A percentile compares a stretch with the other conserved stretches of the same genome.
Conservation (phyloP, 768 basidiomycete genomes). For the Auriscalpium vulgare region DNA sequence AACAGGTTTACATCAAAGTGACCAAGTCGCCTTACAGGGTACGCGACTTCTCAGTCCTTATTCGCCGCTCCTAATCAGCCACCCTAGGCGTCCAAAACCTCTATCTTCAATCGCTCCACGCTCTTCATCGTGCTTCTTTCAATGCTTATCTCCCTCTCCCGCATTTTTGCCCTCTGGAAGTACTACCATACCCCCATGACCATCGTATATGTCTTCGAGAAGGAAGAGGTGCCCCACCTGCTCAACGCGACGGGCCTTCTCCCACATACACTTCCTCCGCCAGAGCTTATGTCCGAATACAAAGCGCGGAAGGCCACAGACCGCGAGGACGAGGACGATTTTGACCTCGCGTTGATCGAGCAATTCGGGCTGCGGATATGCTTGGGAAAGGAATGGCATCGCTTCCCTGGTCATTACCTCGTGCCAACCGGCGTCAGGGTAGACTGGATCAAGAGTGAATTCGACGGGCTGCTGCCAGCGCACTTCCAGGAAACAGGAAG, state of each 20-base stretch:
- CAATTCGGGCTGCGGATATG: constrained; percentile 73
- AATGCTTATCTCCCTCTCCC: constrained; percentile 64
- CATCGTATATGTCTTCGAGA: constrained; percentile 63
- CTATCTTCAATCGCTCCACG: constrained; percentile 72
- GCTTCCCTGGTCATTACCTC: constrained; percentile 87
- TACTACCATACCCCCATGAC: constrained; percentile 91
- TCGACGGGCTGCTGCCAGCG: constrained; percentile 80
- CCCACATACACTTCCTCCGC: constrained; percentile 32
- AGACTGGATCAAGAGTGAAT: constrained; percentile 89
- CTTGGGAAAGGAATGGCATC: constrained; percentile 91
- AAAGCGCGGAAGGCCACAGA: constrained; percentile 22
- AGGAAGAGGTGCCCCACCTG: constrained; percentile 70
- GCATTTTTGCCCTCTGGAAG: constrained; percentile 72
- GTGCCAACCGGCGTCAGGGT: constrained; percentile 77
- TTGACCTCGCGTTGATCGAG: constrained; percentile 63
- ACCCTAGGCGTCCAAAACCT: constrained; percentile 63
- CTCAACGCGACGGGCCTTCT: constrained; percentile 67
- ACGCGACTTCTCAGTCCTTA: constrained; percentile 20
- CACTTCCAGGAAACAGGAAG: constrained; percentile 50
- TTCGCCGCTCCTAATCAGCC: not conserved
- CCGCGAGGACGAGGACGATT: constrained; percentile 33
- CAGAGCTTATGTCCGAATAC: constrained; percentile 34
- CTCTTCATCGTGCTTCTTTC: constrained; percentile 59
- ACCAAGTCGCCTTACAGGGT: constrained; percentile 86
- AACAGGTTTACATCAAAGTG: constrained; percentile 60